These are phyloP conservation scores for Trametes maxima DNA, from an alignment of 768 basidiomycete species.

Conservation along the genomic window DNA sequence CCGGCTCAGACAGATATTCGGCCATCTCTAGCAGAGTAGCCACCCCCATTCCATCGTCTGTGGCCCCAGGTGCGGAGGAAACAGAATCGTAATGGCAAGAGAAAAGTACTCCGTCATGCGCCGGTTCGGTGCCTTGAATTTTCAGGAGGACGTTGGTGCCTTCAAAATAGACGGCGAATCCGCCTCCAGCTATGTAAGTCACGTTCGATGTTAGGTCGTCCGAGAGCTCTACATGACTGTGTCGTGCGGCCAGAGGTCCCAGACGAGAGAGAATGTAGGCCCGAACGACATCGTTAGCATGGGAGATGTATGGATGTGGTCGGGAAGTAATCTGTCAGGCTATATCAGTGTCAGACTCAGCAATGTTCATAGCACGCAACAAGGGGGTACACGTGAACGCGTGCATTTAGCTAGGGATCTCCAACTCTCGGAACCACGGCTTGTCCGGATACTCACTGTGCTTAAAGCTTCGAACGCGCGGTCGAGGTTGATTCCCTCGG, in stretches of 20 bases:
- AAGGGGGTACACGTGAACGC: not conserved
- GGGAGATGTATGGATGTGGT: slow-evolving; percentile 81
- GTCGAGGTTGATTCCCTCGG: slow-evolving; percentile 45
- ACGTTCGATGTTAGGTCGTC: slow-evolving; percentile 55
- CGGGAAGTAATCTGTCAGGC: slow-evolving; percentile 55
- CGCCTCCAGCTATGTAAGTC: slow-evolving; percentile 36
- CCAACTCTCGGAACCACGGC: too few relatives aligned
- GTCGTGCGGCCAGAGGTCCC: slow-evolving; percentile 43
- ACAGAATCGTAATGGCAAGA: slow-evolving; percentile 87
- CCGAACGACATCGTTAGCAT: slow-evolving; percentile 71
- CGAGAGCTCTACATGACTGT: slow-evolving; percentile 51
- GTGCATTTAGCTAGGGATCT: not conserved
- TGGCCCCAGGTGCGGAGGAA: slow-evolving; percentile 72
- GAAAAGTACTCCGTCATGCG: slow-evolving; percentile 56
- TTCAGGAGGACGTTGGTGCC: slow-evolving; percentile 70
- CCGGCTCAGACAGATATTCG: slow-evolving; percentile 43
- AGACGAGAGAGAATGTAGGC: slow-evolving; percentile 60
- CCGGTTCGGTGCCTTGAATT: slow-evolving; percentile 51
- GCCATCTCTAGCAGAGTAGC: slow-evolving; percentile 68
- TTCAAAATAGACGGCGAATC: slow-evolving; percentile 54
- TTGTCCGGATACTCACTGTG: slow-evolving; percentile 37
- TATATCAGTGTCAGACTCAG: not conserved
- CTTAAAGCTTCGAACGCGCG: slow-evolving; percentile 64
- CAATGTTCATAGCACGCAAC: too few relatives aligned
- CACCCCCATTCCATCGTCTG: slow-evolving; percentile 79